Base-by-base conservation (phyloP, 768 basidiomycete genomes). In the Kwoniella botswanensis region DNA sequence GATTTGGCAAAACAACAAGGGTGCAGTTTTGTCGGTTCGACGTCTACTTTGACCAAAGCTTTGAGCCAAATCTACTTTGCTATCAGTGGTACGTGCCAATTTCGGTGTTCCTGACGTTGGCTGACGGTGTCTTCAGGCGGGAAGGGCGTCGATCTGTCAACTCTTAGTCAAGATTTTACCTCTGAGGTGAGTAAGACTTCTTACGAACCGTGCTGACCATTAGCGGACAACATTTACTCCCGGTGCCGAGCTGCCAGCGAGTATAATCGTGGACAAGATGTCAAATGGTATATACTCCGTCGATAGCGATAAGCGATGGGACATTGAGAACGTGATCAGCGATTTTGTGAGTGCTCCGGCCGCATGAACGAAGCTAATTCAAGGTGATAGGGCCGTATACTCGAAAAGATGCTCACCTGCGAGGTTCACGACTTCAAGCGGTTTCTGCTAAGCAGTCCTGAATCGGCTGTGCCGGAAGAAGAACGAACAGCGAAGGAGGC, bases 31-130 rank as follows among this genome's bases (percentile, higher is more conserved):
- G 88, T 88, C 2, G 96, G 95, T 3, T 95, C 93, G 3, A 98
- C 95, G 0, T 96, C 94, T 9, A 94, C 93, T 1, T 83, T 97
- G 63, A 90, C 93, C 0, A 90, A 91, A 44, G 89, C 94, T 76
- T 86, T 97, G 54, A 87, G 89, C 55, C 94, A 98, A 59, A 88
- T 96, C 18, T 98, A 97, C 80, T 93, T 93, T 79, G 86, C 94
- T 18, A 85, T 97, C 4, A 94, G 93, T 24, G 88, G 88, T 21
- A 87, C 53, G 76, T 74, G 18, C 13, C 61, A 50, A 44, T 26
- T 29, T 52, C 15, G 29, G 21, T 65, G 24, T 22, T 35, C 24
- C 13, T 21, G 50, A 26, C 55, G 10, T 43, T 59, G 22, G 24
- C 24, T 63, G 15, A 44, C 1, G 18, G 11, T n/a, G 53, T 13